Base-by-base conservation (phyloP, 2,329 filamentous ascomycete species). In the Nemania serpens region DNA sequence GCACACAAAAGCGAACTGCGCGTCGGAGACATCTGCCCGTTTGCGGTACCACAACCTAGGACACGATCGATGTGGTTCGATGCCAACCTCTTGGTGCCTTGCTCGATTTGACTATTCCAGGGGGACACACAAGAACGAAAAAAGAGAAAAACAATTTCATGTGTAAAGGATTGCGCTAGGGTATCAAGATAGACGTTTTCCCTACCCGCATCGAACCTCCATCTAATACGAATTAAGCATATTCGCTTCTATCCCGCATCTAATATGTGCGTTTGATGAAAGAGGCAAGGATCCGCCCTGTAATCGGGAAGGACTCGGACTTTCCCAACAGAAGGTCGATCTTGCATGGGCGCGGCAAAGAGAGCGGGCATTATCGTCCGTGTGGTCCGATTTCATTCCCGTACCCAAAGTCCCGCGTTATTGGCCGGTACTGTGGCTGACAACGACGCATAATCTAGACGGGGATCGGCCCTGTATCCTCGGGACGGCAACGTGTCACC, bases 401-500 rank as follows among this genome's bases (percentile, higher is more conserved):
- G 47, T 50, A 36, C 48, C 43, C 25, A 39, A 12, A 39, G 43
- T 42, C 46, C 48, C 45, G 43, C 47, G 15, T 52, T 51, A 55
- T 55, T 59, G 53, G 48, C 54, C 50, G 49, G 29, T 33, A 51
- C 37, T 45, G 22, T 59, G 56, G 52, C 52, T 60, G 59, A 64
- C 55, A 62, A 41, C 61, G 41, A 59, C 53, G 56, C 56, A 64
- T 62, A 64, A 59, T 59, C 59, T 58, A 51, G 59, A 55, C 55
- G 56, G 55, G 59, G 56, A 55, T 63, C 64, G 64, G 63, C 60
- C 50, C 50, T 59, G 53, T 45, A 58, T 58, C 4, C 61, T 65
- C 66, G 66, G 69, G 59, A 43, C 66, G 59, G 64, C 69, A 64
- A 68, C 58, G 69, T 69, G 68, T 69, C 67, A 70, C 69, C 61